A percentile compares a stretch with the other conserved stretches of the same genome.
Evolutionary conservation across 2,329 filamentous ascomycete genomes (phyloP).

Genomic region (Colletotrichum viniferum): DNA sequence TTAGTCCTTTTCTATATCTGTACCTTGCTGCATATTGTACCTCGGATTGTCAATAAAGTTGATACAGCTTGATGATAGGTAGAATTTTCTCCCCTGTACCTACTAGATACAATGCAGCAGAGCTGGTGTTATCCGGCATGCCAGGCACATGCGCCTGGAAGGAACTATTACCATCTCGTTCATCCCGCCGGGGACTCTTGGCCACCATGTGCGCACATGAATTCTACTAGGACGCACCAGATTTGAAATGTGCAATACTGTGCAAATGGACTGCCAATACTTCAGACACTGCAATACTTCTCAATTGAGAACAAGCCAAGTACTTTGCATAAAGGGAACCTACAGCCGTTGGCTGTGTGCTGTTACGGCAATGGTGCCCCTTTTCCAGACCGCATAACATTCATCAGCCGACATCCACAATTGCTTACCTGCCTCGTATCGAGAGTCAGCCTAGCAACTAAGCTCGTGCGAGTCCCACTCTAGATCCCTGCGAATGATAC

Average conservation of each 20-base stretch:
- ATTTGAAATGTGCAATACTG: neutral
- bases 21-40: too few relatives aligned
- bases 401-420: neutral
- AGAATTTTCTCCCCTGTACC: neutral
- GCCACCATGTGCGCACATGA: neutral
- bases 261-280: neutral
- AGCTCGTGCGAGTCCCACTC: neutral
- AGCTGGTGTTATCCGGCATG: neutral
- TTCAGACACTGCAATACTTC: neutral
- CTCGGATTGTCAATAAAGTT: neutral
- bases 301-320: neutral
- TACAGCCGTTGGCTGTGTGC: neutral
- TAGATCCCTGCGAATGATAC: neutral
- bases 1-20: too few relatives aligned
- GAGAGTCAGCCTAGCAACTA: neutral
- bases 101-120: neutral
- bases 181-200: neutral
- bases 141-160: neutral
- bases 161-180: neutral
- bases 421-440: slow-evolving; percentile 1
- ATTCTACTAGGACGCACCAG: neutral
- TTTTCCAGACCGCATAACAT: neutral
- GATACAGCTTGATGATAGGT: neutral
- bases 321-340: neutral
- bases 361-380: neutral